phyloP scores from a whole-genome alignment of 2,329 filamentous ascomycete species.

The Cercospora zeina region DNA sequence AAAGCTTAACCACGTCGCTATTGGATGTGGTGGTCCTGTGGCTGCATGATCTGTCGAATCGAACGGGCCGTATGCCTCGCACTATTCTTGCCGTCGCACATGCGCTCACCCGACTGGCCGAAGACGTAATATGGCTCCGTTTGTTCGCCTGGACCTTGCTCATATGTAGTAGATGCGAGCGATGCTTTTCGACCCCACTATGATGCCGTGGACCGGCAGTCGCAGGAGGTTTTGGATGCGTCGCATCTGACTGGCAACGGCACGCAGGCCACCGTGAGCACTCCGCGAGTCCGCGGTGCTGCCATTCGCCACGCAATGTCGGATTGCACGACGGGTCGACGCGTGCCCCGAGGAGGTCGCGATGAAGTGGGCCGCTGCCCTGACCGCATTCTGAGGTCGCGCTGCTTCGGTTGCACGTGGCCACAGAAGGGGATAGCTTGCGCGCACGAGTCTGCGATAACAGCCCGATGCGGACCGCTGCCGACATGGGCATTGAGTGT shows the following conservation, averaged over 20 bases:
- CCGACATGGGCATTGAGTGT: constrained; percentile 28
- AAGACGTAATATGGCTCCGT: constrained; percentile 27
- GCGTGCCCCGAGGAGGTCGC: constrained; percentile 13
- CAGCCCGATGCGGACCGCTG: constrained; percentile 31
- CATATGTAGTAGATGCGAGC: constrained; percentile 16
- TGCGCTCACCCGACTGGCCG: constrained; percentile 29
- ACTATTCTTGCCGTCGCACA: constrained; percentile 32
- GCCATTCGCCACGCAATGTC: constrained; percentile 19
- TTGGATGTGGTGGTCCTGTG: constrained; percentile 31
- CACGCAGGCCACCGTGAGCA: constrained; percentile 10
- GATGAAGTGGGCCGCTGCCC: constrained; percentile 20
- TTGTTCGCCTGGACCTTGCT: constrained; percentile 22
- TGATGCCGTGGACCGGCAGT: constrained; percentile 24
- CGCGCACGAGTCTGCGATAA: constrained; percentile 32
- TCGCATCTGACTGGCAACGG: constrained; percentile 23
- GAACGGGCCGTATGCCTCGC: constrained; percentile 28
- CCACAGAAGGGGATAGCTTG: constrained; percentile 28
- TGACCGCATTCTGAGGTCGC: constrained; percentile 30
- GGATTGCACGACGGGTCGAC: constrained; percentile 12
- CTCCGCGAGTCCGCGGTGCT: neutral
- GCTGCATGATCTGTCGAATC: constrained; percentile 34
- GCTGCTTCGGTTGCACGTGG: constrained; percentile 25
- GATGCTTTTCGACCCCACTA: constrained; percentile 16
- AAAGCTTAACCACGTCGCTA: constrained; percentile 27
- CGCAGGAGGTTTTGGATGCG: constrained; percentile 22